Evolutionary conservation across 2,329 filamentous ascomycete genomes (phyloP).

Genomic region (Neocatenulostroma microsporum): DNA sequence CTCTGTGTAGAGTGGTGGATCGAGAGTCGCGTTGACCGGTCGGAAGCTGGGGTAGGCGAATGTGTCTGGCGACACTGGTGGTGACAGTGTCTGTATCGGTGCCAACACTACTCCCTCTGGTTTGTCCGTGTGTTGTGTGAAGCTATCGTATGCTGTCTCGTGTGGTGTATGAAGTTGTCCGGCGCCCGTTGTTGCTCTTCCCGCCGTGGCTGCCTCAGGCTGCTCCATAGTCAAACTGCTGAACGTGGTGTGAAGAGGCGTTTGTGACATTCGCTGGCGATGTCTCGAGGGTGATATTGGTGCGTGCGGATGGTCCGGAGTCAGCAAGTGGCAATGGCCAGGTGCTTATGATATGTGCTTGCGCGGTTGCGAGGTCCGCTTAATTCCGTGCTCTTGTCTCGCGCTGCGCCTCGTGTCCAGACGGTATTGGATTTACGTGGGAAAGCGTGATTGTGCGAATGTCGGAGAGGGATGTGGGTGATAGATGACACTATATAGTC

Average conservation of each 20-base stretch:
- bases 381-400: constrained; percentile 2
- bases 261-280: no score
- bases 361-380: background rate
- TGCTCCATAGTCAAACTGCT: no score
- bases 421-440: no score
- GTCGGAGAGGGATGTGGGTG: no score
- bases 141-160: constrained; percentile 10
- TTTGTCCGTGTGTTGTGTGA: constrained; percentile 8
- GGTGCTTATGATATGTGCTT: background rate
- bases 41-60: constrained; percentile 8
- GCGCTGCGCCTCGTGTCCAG: no score
- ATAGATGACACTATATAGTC: no score
- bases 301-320: no score
- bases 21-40: constrained; percentile 7
- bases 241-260: no score
- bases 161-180: constrained; percentile 5
- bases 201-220: background rate
- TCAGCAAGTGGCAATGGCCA: no score
- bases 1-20: constrained; percentile 14
- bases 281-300: no score
- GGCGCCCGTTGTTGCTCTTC: constrained; percentile 4
- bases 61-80: constrained; percentile 14
- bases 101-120: constrained; percentile 7
- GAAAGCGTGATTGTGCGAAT: no score
- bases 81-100: constrained; percentile 13